Base-by-base conservation (phyloP, 352 stramenopile species). In the Phytophthora citrophthora region DNA sequence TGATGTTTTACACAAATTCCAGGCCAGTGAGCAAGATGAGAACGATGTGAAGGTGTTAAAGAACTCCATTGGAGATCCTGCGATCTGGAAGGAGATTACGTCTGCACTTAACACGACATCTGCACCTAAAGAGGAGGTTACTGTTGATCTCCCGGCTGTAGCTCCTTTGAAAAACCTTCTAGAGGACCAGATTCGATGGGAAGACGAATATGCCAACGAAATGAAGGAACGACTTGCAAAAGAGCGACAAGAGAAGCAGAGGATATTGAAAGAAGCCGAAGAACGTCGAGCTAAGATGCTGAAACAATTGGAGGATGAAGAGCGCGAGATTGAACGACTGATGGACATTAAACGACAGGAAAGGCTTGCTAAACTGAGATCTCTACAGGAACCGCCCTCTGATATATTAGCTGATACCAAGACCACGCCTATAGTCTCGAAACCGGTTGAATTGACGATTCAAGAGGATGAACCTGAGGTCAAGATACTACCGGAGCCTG, bases 81-180 rank as follows among this genome's bases (percentile, higher is more conserved):
- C 67, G 15, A 70, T 95, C n/a, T 94, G 85, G 85, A 86, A 82
- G 26, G 78, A 94, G 46, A 66, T 95, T 3, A 88, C 77, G 5
- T 20, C 70, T 0, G 58, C 71, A 5, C 62, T 92, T 3, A 31
- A 45, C 20, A 27, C 47, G 7, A 12, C 47, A 27, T 0, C 24
- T 10, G 31, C 55, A 31, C 15, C 64, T 40, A 20, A 38, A 6
- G 23, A 5, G 11, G 27, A 24, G 24, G 52, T 31, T 8, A 12
- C 15, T 9, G 53, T n/a, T 4, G 53, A 54, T 45, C 18, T 45
- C 4, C 36, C 45, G 2, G 16, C 54, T 13, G 38, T 67, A 15
- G 55, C 53, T 11, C 45, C 67, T 5, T 26, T 84, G 7, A 76
- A 76, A 3, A 65, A 88, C 24, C 56, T 90, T 6, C 52, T 91